Conservation (phyloP, 176 grass and related monocot genomes). For the Themeda triandra region DNA sequence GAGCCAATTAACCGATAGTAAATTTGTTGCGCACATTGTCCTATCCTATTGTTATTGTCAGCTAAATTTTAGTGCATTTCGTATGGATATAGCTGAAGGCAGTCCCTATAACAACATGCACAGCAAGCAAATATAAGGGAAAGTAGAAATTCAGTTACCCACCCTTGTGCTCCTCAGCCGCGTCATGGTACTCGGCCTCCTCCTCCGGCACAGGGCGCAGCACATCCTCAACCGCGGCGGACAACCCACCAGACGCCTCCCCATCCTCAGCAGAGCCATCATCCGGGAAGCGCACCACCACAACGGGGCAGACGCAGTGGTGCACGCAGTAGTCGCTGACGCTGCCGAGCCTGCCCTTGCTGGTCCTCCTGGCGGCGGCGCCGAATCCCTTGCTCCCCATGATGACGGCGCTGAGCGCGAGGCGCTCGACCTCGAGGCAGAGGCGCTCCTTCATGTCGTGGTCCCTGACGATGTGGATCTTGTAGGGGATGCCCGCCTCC, state of each 20-base stretch:
- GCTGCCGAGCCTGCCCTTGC: constrained; percentile 84
- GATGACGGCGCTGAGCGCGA: constrained; percentile 82
- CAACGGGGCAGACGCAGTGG: constrained; percentile 82
- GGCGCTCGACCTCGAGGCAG: constrained; percentile 96
- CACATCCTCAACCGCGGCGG: constrained; percentile 3
- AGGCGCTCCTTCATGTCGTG: constrained; percentile 99
- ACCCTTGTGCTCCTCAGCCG: constrained; percentile 75
- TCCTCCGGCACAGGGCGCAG: constrained; percentile 81
- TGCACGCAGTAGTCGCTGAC: constrained; percentile 43
- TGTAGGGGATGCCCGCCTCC: constrained; percentile 72
- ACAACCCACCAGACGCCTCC: neutral
- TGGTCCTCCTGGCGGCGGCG: constrained; percentile 46
- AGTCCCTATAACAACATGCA: constrained; percentile 11
- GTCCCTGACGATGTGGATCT: constrained; percentile 93
- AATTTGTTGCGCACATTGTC: neutral
- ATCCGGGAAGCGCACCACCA: constrained; percentile 75
- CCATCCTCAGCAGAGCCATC: constrained; percentile 36
- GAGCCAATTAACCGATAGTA: neutral
- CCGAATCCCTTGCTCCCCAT: constrained; percentile 98
- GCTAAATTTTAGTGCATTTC: neutral
- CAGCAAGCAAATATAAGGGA: neutral
- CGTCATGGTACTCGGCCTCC: constrained; percentile 86
- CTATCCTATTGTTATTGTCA: neutral
- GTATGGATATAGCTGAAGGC: neutral
- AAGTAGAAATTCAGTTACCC: constrained; percentile 40